A percentile compares a stretch with the other conserved stretches of the same genome.
phyloP scores from a whole-genome alignment of 768 basidiomycete species.

The Tephrocybe rancida region DNA sequence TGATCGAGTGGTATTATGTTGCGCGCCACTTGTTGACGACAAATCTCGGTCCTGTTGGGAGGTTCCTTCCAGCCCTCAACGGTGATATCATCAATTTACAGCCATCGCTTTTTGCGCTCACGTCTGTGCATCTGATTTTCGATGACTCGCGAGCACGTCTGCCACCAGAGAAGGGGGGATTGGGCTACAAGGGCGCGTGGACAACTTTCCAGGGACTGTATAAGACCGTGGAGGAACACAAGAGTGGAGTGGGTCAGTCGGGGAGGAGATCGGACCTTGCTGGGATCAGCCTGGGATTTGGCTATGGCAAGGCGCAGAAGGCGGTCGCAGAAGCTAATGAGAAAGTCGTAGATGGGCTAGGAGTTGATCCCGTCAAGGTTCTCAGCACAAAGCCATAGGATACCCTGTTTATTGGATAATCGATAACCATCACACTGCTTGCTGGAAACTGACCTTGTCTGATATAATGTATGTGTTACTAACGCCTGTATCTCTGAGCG shows the following conservation, averaged over 20 bases:
- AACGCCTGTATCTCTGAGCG: too few species aligned
- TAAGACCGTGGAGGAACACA: constrained; percentile 55
- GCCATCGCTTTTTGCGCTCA: constrained; percentile 58
- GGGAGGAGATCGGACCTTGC: constrained; percentile 43
- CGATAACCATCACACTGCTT: too few species aligned
- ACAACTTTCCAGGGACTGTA: constrained; percentile 61
- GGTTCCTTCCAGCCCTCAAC: constrained; percentile 43
- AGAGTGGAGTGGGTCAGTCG: constrained; percentile 34
- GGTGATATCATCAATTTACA: constrained; percentile 59
- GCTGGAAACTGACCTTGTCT: too few species aligned
- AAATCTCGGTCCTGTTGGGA: constrained; percentile 32
- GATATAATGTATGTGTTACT: too few species aligned
- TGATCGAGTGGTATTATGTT: constrained; percentile 60
- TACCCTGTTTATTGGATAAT: too few species aligned
- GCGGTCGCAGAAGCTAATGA: constrained; percentile 27
- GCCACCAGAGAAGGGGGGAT: constrained; percentile 54
- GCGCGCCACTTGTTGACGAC: constrained; percentile 41
- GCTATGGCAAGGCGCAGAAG: constrained; percentile 28
- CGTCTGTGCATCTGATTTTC: constrained; percentile 57
- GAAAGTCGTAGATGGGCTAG: constrained; percentile 26
- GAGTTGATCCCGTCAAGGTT: constrained; percentile 32
- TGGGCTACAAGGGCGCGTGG: constrained; percentile 64
- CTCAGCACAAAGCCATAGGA: constrained; percentile 5
- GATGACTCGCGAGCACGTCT: constrained; percentile 68
- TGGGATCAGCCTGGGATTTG: constrained; percentile 49